Percentiles rank a stretch among this genome's conserved stretches.
These are phyloP conservation scores for Fusarium chlamydosporum DNA, from an alignment of 2,329 filamentous ascomycete species.

Conservation along the genomic window DNA sequence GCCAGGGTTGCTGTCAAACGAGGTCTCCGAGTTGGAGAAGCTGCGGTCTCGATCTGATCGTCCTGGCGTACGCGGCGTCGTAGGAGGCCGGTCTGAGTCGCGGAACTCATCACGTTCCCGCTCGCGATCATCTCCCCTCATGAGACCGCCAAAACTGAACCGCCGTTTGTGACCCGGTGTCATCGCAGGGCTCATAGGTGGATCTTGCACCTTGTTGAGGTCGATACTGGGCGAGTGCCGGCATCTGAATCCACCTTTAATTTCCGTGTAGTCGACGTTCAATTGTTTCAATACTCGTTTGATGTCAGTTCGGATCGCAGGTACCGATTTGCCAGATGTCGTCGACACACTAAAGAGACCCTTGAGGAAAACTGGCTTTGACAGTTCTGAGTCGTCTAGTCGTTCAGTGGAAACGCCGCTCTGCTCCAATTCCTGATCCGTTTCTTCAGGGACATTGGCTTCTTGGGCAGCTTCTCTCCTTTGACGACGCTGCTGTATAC, in stretches of 20 bases:
- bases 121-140: slow-evolving; percentile 70
- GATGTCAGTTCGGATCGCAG: slow-evolving; percentile 88
- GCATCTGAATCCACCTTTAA: slow-evolving; percentile 93
- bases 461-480: slow-evolving; percentile 79
- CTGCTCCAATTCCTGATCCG: slow-evolving; percentile 80
- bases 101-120: slow-evolving; percentile 80
- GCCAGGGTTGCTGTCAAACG: slow-evolving; percentile 78
- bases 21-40: slow-evolving; percentile 89
- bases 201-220: slow-evolving; percentile 78
- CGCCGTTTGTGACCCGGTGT: slow-evolving; percentile 76
- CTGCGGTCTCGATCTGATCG: slow-evolving; percentile 73
- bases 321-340: slow-evolving; percentile 90
- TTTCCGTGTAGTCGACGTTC: slow-evolving; percentile 91
- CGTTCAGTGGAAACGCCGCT: slow-evolving; percentile 73
- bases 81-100: slow-evolving; percentile 65
- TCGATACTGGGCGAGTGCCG: slow-evolving; percentile 91
- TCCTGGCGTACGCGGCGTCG: slow-evolving; percentile 61
- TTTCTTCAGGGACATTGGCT: slow-evolving; percentile 90
- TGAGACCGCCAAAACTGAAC: slow-evolving; percentile 84
- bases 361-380: slow-evolving; percentile 96
- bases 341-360: slow-evolving; percentile 97
- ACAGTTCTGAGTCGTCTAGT: slow-evolving; percentile 78
- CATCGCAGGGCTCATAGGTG: slow-evolving; percentile 70
- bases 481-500: slow-evolving; percentile 87
- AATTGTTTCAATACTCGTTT: slow-evolving; percentile 90